These are phyloP conservation scores for Ramaria rubella DNA, from an alignment of 768 basidiomycete genomes.

Conservation along the genomic window DNA sequence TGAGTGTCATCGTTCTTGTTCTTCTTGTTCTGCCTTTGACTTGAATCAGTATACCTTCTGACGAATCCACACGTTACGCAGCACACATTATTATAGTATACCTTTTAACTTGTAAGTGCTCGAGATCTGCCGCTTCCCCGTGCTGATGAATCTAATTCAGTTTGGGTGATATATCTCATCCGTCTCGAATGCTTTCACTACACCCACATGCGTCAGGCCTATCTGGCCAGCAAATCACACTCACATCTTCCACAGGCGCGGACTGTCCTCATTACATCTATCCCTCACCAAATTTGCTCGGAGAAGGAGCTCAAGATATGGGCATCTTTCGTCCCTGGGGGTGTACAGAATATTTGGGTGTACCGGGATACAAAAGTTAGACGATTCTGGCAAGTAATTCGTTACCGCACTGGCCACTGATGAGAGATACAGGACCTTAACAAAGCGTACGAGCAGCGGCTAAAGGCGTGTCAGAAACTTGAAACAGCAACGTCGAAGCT, in stretches of 20 bases:
- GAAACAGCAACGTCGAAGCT: constrained; percentile 51
- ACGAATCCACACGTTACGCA: constrained; percentile 37
- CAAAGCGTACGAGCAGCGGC: constrained; percentile 36
- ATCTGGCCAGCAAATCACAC: constrained; percentile 54
- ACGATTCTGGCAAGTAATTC: neutral
- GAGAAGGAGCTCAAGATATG: constrained; percentile 44
- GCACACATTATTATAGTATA: constrained; percentile 54
- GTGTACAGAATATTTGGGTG: constrained; percentile 62
- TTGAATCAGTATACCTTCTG: constrained; percentile 28
- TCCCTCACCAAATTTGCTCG: constrained; percentile 47
- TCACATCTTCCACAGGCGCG: constrained; percentile 56
- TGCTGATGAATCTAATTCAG: constrained; percentile 24
- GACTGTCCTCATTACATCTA: constrained; percentile 60
- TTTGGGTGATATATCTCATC: constrained; percentile 56
- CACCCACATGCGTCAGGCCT: constrained; percentile 48
- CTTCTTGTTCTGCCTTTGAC: neutral
- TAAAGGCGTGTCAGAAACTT: constrained; percentile 44
- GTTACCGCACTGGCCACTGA: neutral
- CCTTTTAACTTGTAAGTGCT: constrained; percentile 40
- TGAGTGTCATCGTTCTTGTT: constrained; percentile 20
- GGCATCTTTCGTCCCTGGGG: constrained; percentile 62
- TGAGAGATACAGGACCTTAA: constrained; percentile 28
- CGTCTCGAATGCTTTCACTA: constrained; percentile 52
- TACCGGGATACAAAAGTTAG: constrained; percentile 42
- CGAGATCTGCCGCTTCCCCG: neutral